Conservation (phyloP, 1,139 yeast species). For the Saccharomyces hybrid region DNA sequence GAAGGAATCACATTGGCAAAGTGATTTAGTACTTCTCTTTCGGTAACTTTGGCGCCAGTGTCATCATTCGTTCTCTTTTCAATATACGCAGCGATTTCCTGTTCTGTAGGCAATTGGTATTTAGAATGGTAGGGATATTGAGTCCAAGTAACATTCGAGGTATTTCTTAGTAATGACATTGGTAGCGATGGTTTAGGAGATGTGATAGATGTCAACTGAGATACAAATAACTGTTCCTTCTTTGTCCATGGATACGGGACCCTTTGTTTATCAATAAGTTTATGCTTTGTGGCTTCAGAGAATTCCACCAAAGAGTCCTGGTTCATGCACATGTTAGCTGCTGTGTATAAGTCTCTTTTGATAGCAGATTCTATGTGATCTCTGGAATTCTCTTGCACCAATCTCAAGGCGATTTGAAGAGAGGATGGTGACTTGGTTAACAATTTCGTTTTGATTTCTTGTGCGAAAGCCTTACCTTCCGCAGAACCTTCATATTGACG, state of each 20-base stretch:
- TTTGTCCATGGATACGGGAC: slow-evolving; percentile 38
- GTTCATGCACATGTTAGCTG: slow-evolving; percentile 60
- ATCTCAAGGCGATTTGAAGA: slow-evolving; percentile 62
- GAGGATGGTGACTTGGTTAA: slow-evolving; percentile 61
- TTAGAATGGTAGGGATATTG: slow-evolving; percentile 48
- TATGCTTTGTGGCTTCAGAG: slow-evolving; percentile 42
- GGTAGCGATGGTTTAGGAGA: slow-evolving; percentile 26
- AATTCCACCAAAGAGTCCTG: slow-evolving; percentile 62
- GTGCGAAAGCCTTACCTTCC: slow-evolving; percentile 64
- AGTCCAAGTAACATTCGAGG: slow-evolving; percentile 24
- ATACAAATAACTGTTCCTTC: slow-evolving; percentile 24
- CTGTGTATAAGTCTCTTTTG: slow-evolving; percentile 66
- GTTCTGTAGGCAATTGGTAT: slow-evolving; percentile 75
- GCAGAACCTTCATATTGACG: slow-evolving; percentile 29
- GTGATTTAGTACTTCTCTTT: slow-evolving; percentile 53
- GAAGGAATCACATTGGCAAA: slow-evolving; percentile 38
- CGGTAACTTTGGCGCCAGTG: slow-evolving; percentile 60
- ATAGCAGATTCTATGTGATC: slow-evolving; percentile 61
- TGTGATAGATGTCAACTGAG: slow-evolving; percentile 23
- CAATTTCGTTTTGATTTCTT: slow-evolving; percentile 48
- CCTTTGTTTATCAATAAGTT: slow-evolving; percentile 56
- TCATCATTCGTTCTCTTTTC: slow-evolving; percentile 47
- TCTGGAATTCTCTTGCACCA: slow-evolving; percentile 55
- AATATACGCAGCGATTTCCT: slow-evolving; percentile 36
- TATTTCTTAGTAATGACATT: slow-evolving; percentile 19